These are phyloP conservation scores for Mycosphaerelloides madeirae DNA, from an alignment of 2,329 filamentous ascomycete genomes.

Conservation along the genomic window DNA sequence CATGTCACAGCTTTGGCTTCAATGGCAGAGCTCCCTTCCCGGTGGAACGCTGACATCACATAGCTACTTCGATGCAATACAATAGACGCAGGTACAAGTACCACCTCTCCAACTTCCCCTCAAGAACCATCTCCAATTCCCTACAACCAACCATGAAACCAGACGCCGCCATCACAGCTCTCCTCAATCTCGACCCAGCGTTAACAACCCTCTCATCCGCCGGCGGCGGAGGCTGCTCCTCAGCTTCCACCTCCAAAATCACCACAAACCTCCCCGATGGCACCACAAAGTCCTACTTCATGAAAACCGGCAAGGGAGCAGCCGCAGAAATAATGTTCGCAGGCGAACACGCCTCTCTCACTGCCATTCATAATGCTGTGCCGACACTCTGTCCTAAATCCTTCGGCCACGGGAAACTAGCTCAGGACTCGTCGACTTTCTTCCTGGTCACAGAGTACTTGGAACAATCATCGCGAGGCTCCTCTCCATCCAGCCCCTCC, in stretches of 20 bases:
- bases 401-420: constrained; percentile 63
- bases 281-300: constrained; percentile 57
- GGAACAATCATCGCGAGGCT: constrained; percentile 49
- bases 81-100: no score
- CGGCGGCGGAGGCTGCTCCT: constrained; percentile 62
- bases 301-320: constrained; percentile 63
- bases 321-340: constrained; percentile 65
- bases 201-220: constrained; percentile 54
- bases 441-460: constrained; percentile 75
- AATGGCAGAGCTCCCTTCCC: background rate
- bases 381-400: constrained; percentile 72
- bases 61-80: background rate
- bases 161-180: constrained; percentile 58
- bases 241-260: constrained; percentile 61
- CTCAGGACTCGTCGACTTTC: constrained; percentile 43
- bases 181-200: constrained; percentile 55
- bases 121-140: constrained; percentile 7
- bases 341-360: constrained; percentile 78
- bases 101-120: background rate
- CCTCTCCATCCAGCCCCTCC: constrained; percentile 41
- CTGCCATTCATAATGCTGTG: constrained; percentile 68
- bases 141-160: constrained; percentile 41
- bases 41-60: constrained; percentile 2
- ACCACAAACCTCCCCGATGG: constrained; percentile 45
- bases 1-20: background rate